Conservation (phyloP, 2,329 filamentous ascomycete genomes). For the Aspergillus intermedius region DNA sequence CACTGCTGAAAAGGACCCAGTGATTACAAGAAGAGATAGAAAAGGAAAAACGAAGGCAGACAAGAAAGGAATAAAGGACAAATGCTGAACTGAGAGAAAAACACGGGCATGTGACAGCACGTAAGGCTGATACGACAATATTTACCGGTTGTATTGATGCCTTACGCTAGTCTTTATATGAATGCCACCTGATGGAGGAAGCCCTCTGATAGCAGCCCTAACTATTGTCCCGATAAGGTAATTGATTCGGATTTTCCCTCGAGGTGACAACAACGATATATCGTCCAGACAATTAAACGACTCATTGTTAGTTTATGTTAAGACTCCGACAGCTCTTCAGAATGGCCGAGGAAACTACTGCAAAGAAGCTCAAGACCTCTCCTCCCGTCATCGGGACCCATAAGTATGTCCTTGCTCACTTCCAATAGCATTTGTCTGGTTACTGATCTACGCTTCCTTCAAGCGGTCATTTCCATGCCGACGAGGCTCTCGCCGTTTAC, state of each 20-base stretch:
- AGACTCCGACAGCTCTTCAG: conserved; percentile 40
- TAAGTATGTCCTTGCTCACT: conserved; percentile 47
- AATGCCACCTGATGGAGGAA: conserved; percentile 5
- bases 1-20: background rate
- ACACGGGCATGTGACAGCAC: background rate
- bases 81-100: background rate
- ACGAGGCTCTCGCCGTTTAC: conserved; percentile 94
- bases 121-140: background rate
- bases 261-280: background rate
- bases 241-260: background rate
- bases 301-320: conserved; percentile 17
- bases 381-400: conserved; percentile 78
- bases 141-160: background rate
- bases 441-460: conserved; percentile 3
- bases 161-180: background rate
- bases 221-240: background rate
- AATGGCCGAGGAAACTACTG: conserved; percentile 61
- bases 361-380: conserved; percentile 79
- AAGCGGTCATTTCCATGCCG: conserved; percentile 93
- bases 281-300: background rate
- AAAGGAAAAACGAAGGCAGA: background rate
- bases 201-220: conserved; percentile 11
- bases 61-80: background rate
- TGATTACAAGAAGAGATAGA: background rate
- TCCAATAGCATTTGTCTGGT: background rate